These are phyloP conservation scores for Botrytis medusae DNA, from an alignment of 2,329 filamentous ascomycete species.

Conservation along the genomic window DNA sequence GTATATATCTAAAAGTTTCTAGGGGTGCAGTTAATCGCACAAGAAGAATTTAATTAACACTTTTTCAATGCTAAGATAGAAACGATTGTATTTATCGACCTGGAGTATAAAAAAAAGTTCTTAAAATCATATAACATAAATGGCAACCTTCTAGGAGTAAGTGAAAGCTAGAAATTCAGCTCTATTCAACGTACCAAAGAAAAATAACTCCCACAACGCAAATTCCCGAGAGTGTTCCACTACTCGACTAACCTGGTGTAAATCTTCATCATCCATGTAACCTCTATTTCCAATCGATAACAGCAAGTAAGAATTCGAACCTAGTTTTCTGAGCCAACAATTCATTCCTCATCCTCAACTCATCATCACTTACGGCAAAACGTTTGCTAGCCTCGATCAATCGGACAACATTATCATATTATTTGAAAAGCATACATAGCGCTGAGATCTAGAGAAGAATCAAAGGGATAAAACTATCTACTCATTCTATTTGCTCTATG, in stretches of 20 bases:
- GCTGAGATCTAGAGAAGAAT: slow-evolving; percentile 76
- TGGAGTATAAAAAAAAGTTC: not conserved
- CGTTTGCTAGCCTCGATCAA: slow-evolving; percentile 89
- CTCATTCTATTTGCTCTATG: slow-evolving; percentile 82
- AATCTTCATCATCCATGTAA: too few species aligned
- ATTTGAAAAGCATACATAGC: slow-evolving; percentile 88
- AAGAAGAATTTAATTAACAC: not conserved
- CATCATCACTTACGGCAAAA: slow-evolving; percentile 84
- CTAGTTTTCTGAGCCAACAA: not conserved
- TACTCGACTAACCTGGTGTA: not conserved
- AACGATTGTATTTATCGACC: not conserved
- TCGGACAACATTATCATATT: slow-evolving; percentile 91
- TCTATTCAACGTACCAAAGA: not conserved
- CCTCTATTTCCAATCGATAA: not conserved
- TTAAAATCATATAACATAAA: not conserved
- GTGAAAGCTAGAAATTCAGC: too few species aligned
- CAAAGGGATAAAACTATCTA: slow-evolving; percentile 75
- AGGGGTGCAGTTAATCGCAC: not conserved
- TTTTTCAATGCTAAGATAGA: not conserved
- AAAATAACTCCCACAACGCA: not conserved
- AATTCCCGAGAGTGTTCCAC: not conserved
- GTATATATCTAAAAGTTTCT: not conserved
- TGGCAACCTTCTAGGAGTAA: too few species aligned
- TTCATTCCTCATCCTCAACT: slow-evolving; percentile 50
- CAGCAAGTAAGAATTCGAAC: not conserved